Conservation (phyloP, 192 early-diverging fungal genomes). For the Linnemannia hyalina region DNA sequence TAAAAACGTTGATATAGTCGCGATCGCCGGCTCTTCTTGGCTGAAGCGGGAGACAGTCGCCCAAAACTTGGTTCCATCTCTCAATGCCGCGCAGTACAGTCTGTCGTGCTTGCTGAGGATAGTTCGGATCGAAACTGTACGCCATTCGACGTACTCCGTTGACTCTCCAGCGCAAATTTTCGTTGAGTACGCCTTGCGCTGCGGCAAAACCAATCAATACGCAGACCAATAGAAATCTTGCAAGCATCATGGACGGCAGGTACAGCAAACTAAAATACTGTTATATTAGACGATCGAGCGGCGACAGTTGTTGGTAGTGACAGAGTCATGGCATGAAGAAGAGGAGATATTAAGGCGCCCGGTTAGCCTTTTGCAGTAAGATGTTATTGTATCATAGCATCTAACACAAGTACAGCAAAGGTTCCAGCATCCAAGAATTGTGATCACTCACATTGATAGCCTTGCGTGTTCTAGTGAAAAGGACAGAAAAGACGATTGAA, state of each 20-base stretch:
- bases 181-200: slow-evolving; percentile 33
- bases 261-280: slow-evolving; percentile 32
- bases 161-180: slow-evolving; percentile 35
- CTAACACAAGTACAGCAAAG: slow-evolving; percentile 13
- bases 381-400: slow-evolving; percentile 10
- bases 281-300: slow-evolving; percentile 14
- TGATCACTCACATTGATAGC: slow-evolving; percentile 30
- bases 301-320: slow-evolving; percentile 22
- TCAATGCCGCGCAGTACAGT: slow-evolving; percentile 24
- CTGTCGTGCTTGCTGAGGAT: slow-evolving; percentile 36
- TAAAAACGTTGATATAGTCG: slow-evolving; percentile 32
- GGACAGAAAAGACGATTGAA: slow-evolving; percentile 17
- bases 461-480: slow-evolving; percentile 24
- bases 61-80: slow-evolving; percentile 41
- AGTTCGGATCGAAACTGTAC: slow-evolving; percentile 33
- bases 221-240: slow-evolving; percentile 29
- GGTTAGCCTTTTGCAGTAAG: slow-evolving; percentile 21
- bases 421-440: slow-evolving; percentile 16
- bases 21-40: slow-evolving; percentile 28
- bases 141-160: slow-evolving; percentile 34
- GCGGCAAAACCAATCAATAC: slow-evolving; percentile 28
- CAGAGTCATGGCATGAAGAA: slow-evolving; percentile 27
- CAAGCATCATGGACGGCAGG: slow-evolving; percentile 19
- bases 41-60: slow-evolving; percentile 34
- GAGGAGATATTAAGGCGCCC: slow-evolving; percentile 12